Evolutionary conservation across 768 basidiomycete species (phyloP).

Genomic region (Dacryopinax spathularia): DNA sequence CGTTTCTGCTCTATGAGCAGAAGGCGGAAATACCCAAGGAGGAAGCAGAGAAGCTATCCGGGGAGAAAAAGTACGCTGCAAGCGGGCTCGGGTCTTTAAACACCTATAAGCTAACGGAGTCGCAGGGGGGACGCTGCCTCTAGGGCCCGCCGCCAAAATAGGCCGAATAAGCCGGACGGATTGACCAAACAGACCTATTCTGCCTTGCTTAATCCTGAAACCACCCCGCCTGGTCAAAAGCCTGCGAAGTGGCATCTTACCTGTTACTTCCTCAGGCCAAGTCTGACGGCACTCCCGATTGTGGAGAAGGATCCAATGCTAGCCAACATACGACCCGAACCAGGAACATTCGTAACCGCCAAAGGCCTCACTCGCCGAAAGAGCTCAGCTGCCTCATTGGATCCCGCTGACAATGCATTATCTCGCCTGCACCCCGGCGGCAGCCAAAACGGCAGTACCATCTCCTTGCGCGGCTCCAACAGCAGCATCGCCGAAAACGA

Average conservation of each 20-base stretch:
- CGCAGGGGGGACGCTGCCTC: slow-evolving; percentile 55
- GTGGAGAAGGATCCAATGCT: slow-evolving; percentile 65
- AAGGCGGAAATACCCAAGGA: background rate
- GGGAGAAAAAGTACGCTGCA: slow-evolving; percentile 6
- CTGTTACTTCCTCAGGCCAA: slow-evolving; percentile 22
- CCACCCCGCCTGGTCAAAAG: background rate
- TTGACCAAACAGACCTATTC: slow-evolving; percentile 78
- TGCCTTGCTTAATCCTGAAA: background rate
- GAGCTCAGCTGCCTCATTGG: background rate
- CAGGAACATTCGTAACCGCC: slow-evolving; percentile 58
- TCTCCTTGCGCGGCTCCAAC: background rate
- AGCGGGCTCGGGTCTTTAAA: background rate
- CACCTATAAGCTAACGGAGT: slow-evolving; percentile 64
- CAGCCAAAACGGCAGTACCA: background rate
- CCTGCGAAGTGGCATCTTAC: slow-evolving; percentile 1
- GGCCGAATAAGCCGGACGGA: slow-evolving; percentile 66
- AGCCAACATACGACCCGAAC: slow-evolving; percentile 49
- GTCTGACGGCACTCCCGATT: slow-evolving; percentile 31
- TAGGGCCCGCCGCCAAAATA: slow-evolving; percentile 47
- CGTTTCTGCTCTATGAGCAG: slow-evolving; percentile 53
- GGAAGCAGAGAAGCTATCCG: background rate
- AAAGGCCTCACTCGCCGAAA: slow-evolving; percentile 28
- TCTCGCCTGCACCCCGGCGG: background rate
- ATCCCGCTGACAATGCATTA: background rate
- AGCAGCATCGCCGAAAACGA: background rate